phyloP scores from a whole-genome alignment of 345 rosid genomes.

The Eucalyptus cloeziana region DNA sequence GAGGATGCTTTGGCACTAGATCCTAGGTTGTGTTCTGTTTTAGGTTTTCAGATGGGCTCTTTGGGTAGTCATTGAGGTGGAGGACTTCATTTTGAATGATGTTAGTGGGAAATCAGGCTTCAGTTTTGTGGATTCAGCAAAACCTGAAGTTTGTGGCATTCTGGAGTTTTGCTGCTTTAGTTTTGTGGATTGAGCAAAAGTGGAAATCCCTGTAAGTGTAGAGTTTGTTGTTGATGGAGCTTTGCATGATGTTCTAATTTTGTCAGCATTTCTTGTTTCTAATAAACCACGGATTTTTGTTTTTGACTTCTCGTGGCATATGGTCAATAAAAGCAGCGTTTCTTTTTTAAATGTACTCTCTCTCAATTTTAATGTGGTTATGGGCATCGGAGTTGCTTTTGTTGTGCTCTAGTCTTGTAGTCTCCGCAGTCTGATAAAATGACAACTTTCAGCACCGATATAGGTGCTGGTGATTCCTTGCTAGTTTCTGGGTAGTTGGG shows the following conservation, averaged over 20 bases:
- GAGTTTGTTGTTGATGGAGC: neutral
- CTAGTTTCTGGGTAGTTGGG: neutral
- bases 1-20: neutral
- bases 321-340: neutral
- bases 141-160: neutral
- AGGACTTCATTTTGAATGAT: neutral
- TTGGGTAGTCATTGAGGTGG: neutral
- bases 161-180: neutral
- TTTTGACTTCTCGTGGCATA: neutral
- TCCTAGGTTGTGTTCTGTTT: neutral
- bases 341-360: neutral
- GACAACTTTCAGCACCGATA: neutral
- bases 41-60: neutral
- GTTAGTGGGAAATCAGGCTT: neutral
- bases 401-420: neutral
- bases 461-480: neutral
- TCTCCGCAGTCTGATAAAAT: neutral
- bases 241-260: neutral
- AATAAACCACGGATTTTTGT: neutral
- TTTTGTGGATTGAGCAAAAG: neutral
- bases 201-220: neutral
- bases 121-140: neutral
- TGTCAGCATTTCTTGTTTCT: neutral
- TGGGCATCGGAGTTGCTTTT: neutral
- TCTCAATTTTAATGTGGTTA: neutral